Evolutionary conservation across 805 yeast genomes (phyloP), one percentile per base, ranked within the genome.

Genomic region (Sugiyamaella valdiviana): DNA sequence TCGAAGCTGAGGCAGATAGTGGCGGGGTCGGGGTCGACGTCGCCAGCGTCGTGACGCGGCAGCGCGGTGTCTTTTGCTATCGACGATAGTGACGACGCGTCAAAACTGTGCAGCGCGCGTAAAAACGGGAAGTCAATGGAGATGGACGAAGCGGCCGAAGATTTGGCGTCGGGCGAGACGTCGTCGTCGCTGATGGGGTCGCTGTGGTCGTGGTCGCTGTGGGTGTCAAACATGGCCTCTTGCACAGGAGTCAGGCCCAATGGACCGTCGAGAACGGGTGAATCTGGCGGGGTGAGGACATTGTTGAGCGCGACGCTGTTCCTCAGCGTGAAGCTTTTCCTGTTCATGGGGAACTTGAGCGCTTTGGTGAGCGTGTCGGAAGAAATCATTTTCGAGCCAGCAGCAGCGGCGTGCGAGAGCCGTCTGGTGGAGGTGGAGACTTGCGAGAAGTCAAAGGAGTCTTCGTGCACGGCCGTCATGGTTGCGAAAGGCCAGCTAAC

Each of bases 1-100:
- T 53, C 57, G 51, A 70, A 68, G 20, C 64, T 53, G 23, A 68
- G 57, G 49, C 71, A 67, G 4, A 60, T 58, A 21, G 62, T 52
- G 24, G 60, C 45, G 14, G 64, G 64, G 48, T 65, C 67, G 14
- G 62, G 58, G 44, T 53, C 56, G 15, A 47, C 46, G 22, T 42
- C 51, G 24, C 53, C 36, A 10, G 56, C 57, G 47, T 56, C 60
- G 12, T 56, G 53, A 32, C 45, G 49, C n/a, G n/a, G n/a, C n/a
- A n/a, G n/a, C n/a, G n/a, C 51, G 42, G 24, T 51, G 32, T 26
- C 32, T 26, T 26, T 26, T 12, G 32, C 53, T 37, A 49, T 48
- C 9, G 50, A 51, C 5, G 58, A 50, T 17, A 65, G 53, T 2
- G 59, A 45, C 15, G 52, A 24, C 10, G 69, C 63, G 46, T 64